phyloP scores from a whole-genome alignment of 768 basidiomycete genomes.

The Candolleomyces aberdarensis region DNA sequence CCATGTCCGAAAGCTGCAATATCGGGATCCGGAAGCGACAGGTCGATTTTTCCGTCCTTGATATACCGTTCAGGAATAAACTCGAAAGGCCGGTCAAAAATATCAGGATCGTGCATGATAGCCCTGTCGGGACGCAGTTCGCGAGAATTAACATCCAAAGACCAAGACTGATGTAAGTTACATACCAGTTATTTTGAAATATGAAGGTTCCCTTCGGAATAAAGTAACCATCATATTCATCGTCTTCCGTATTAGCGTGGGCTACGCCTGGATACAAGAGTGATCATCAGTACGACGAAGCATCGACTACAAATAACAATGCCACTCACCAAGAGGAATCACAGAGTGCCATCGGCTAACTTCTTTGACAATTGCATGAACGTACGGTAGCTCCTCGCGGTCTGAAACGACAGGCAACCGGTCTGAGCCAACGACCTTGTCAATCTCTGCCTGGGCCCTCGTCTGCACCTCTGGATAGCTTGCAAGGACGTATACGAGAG shows the following conservation, averaged over 20 bases:
- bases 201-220: constrained; percentile 40
- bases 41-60: constrained; percentile 10
- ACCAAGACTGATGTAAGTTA: neutral
- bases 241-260: constrained; percentile 30
- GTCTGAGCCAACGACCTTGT: constrained; percentile 18
- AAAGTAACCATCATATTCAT: constrained; percentile 34
- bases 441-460: constrained; percentile 24
- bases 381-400: constrained; percentile 19
- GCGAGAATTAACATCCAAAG: neutral
- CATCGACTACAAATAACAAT: neutral
- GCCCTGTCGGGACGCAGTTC: neutral
- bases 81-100: constrained; percentile 7
- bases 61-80: constrained; percentile 13
- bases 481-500: constrained; percentile 21
- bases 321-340: constrained; percentile 14
- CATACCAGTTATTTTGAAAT: constrained; percentile 37
- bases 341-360: constrained; percentile 15
- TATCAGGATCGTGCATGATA: constrained; percentile 10
- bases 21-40: constrained; percentile 7
- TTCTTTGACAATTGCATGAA: constrained; percentile 25
- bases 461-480: constrained; percentile 23
- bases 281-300: neutral
- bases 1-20: constrained; percentile 13
- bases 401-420: constrained; percentile 24
- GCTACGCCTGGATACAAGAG: constrained; percentile 19